phyloP scores from a whole-genome alignment of 306 rosid genomes.

The Boehmeria nivea region DNA sequence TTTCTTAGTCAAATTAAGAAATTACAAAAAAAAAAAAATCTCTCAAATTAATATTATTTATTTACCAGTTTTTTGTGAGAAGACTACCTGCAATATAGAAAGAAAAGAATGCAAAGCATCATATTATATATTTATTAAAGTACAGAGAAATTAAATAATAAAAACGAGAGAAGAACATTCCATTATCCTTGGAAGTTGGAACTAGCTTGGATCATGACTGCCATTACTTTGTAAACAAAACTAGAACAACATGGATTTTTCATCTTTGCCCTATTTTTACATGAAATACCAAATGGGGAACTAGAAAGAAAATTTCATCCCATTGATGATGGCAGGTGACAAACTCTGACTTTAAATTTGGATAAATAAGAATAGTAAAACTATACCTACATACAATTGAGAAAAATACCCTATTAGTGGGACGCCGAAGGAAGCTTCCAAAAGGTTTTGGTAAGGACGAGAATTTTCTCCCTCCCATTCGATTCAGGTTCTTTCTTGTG shows the following conservation, averaged over 20 bases:
- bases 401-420: slow-evolving; percentile 28
- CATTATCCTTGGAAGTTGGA: no score
- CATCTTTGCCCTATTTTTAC: slow-evolving; percentile 28
- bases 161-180: no score
- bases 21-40: no score
- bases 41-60: no score
- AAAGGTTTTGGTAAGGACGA: slow-evolving; percentile 66
- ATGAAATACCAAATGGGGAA: slow-evolving; percentile 27
- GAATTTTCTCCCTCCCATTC: slow-evolving; percentile 65
- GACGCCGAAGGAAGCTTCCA: slow-evolving; percentile 60
- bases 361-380: slow-evolving; percentile 21
- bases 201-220: no score
- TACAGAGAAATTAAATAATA: no score
- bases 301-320: slow-evolving; percentile 33
- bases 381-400: slow-evolving; percentile 33
- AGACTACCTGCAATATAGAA: no score
- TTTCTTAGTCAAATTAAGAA: no score
- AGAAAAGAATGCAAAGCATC: no score
- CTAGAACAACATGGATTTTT: slow-evolving; percentile 32
- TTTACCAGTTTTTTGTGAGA: no score
- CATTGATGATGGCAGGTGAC: slow-evolving; percentile 34
- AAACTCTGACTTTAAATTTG: slow-evolving; percentile 16
- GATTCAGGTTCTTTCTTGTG: slow-evolving; percentile 73
- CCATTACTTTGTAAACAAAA: no score
- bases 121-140: no score